Conservation (phyloP, 2,329 filamentous ascomycete species). For the Gnomoniopsis smithogilvyi region DNA sequence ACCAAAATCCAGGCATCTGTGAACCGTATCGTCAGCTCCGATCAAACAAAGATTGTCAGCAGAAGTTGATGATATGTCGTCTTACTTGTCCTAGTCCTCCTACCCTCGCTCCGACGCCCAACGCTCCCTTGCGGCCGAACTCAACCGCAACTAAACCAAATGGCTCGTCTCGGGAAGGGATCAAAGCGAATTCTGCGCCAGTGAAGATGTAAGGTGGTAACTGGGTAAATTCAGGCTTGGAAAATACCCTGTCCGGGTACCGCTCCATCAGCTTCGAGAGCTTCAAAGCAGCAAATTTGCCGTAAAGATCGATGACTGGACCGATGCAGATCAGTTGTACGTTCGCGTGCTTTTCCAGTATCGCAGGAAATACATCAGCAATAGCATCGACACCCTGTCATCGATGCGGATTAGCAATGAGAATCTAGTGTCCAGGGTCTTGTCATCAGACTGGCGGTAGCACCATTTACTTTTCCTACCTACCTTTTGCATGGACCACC, state of each 20-base stretch:
- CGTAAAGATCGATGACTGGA: constrained; percentile 65
- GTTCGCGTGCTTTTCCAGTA: constrained; percentile 57
- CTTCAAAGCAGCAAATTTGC: constrained; percentile 65
- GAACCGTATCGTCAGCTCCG: too few species aligned
- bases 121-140: constrained; percentile 65
- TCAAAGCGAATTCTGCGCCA: constrained; percentile 65
- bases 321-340: constrained; percentile 62
- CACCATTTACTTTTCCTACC: too few species aligned
- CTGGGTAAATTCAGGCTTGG: constrained; percentile 65
- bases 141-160: constrained; percentile 68
- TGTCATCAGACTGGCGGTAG: too few species aligned
- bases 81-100: constrained; percentile 66
- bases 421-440: too few species aligned
- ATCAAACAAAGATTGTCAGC: too few species aligned
- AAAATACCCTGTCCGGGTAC: constrained; percentile 63
- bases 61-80: too few species aligned
- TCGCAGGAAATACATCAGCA: constrained; percentile 62
- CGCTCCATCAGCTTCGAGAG: constrained; percentile 61
- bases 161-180: constrained; percentile 66
- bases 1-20: constrained; percentile 73
- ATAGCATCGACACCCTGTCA: too few species aligned
- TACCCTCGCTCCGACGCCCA: constrained; percentile 64
- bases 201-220: constrained; percentile 66
- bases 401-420: too few species aligned
- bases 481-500: constrained; percentile 68